Evolutionary conservation across 2,329 filamentous ascomycete species (phyloP).

Genomic region (Geosmithia flava): DNA sequence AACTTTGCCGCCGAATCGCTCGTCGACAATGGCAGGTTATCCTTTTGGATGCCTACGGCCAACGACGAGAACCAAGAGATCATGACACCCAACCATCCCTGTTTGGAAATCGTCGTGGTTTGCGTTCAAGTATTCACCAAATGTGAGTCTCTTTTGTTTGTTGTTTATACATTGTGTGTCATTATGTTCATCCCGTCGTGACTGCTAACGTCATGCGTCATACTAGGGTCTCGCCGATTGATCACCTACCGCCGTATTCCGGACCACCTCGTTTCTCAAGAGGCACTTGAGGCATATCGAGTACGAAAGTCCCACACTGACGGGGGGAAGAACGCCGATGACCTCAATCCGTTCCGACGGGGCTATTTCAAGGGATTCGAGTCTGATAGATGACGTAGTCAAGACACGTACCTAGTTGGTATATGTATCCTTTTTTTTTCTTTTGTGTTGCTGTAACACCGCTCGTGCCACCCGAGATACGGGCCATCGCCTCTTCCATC

Average conservation of each 20-base stretch:
- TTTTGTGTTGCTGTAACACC: neutral
- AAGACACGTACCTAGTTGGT: neutral
- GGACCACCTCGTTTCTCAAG: slow-evolving; percentile 39
- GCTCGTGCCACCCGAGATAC: neutral
- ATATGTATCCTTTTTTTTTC: neutral
- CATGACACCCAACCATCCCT: slow-evolving; percentile 62
- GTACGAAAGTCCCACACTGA: slow-evolving; percentile 14
- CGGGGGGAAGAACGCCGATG: slow-evolving; percentile 39
- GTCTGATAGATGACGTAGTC: slow-evolving; percentile 10
- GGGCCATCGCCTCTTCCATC: neutral
- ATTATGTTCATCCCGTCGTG: no score
- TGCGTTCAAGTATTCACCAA: slow-evolving; percentile 85
- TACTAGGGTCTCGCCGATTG: slow-evolving; percentile 71
- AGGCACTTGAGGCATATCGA: slow-evolving; percentile 24
- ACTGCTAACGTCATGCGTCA: slow-evolving; percentile 1
- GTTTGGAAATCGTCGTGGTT: slow-evolving; percentile 58
- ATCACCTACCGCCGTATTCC: slow-evolving; percentile 71
- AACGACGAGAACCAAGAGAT: slow-evolving; percentile 70
- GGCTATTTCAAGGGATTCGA: slow-evolving; percentile 46
- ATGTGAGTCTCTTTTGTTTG: slow-evolving; percentile 38
- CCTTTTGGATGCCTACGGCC: slow-evolving; percentile 96
- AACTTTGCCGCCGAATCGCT: slow-evolving; percentile 67
- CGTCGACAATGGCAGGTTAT: slow-evolving; percentile 66
- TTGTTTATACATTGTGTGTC: no score
- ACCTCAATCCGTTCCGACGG: slow-evolving; percentile 47